Evolutionary conservation across 1,284 basidiomycete species (phyloP), one percentile per base, ranked within the genome.

Genomic region (Pseudozyma sp.): DNA sequence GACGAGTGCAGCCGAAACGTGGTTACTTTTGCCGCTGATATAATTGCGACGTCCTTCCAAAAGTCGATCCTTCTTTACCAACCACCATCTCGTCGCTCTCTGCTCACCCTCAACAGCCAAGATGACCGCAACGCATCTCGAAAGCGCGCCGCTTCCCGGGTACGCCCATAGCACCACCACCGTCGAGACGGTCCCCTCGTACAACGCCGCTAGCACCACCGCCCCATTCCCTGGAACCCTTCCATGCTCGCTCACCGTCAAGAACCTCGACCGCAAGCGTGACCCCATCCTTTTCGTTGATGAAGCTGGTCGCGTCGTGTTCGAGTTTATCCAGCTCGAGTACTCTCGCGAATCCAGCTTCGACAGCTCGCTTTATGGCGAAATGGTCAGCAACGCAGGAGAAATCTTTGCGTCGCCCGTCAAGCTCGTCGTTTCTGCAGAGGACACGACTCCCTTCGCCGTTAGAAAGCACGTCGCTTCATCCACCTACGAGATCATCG

Each of bases 401-500:
- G 66, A 66, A 31, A 54, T 61, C 54, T 69, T 62, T 43, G 31
- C 66, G 3, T 61, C 66, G 24, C 57, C 63, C n/a, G 42, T 57
- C 48, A 65, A 69, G 47, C 47, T 74, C 31, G 51, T 61, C 17
- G 58, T 74, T 8, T 54, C 66, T 14, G 62, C 58, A 1, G 35
- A 69, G 8, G 40, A 44, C n/a, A 13, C 30, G 10, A 45, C 54
- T 4, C 62, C 71, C 1, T 74, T 54, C 34, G 71, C 71, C 13
- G 57, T 74, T 13, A 39, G 71, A 10, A 74, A 69, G 59, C 71
- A 74, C 33, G 54, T 74, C n/a, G 66, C 71, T n/a, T 69, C 66
- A 4, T 58, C 58, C 33, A 66, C 71, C 3, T 74, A 74, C 59
- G 66, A 74, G 24, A 29, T 74, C 34, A 69, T 74, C 55, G 40